A percentile compares a stretch with the other conserved stretches of the same genome.
Conservation (phyloP, 176 grass and related monocot species). For the Hordeum marinum region DNA sequence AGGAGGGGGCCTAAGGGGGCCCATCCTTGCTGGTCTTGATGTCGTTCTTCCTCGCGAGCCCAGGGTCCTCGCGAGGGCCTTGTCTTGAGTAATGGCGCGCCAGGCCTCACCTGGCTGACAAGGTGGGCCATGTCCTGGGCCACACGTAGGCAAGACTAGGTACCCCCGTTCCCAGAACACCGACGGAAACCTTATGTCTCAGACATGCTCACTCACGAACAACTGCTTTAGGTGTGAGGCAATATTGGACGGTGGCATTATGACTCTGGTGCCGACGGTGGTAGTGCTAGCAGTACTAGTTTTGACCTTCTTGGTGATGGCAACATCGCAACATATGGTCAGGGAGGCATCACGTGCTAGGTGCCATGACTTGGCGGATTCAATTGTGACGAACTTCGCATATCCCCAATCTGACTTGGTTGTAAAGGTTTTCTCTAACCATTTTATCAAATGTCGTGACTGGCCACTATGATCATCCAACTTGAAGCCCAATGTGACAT, state of each 20-base stretch:
- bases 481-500: background rate
- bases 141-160: too few species aligned
- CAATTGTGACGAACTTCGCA: background rate
- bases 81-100: too few species aligned
- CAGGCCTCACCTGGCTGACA: too few species aligned
- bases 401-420: background rate
- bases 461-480: background rate
- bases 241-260: background rate
- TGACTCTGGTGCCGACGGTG: background rate
- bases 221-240: background rate
- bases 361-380: background rate
- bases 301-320: background rate
- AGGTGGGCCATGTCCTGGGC: too few species aligned
- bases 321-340: background rate
- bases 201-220: background rate
- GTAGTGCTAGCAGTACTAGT: background rate
- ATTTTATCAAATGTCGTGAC: background rate
- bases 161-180: too few species aligned
- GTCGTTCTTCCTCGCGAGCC: too few species aligned
- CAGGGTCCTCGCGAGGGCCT: too few species aligned
- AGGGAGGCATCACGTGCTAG: background rate
- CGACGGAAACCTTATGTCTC: too few species aligned
- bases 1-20: too few species aligned
- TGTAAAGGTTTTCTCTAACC: background rate
- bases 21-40: too few species aligned